phyloP scores from a whole-genome alignment of 2,329 filamentous ascomycete genomes.

The Grosmannia huntii region DNA sequence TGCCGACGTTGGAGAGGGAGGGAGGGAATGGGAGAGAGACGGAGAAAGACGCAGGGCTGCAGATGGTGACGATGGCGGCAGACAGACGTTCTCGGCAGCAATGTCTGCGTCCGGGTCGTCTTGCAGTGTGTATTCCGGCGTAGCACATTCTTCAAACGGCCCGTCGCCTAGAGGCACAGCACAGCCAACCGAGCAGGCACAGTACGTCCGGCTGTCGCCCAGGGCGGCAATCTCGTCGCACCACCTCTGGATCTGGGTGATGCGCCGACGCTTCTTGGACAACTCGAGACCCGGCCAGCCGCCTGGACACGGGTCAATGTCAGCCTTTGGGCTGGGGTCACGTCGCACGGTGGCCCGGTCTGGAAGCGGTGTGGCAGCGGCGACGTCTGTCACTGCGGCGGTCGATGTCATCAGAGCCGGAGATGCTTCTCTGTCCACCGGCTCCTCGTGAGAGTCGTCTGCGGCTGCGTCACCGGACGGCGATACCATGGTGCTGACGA shows the following conservation, averaged over 20 bases:
- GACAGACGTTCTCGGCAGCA: neutral
- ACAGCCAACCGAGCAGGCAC: conserved; percentile 17
- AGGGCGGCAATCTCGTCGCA: conserved; percentile 32
- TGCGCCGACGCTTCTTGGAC: conserved; percentile 12
- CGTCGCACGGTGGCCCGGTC: neutral
- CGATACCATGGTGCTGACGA: conserved; percentile 12
- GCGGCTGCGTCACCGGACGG: neutral
- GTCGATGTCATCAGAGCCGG: neutral
- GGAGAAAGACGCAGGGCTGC: neutral
- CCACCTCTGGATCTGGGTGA: conserved; percentile 34
- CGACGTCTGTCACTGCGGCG: neutral
- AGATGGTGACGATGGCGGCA: neutral
- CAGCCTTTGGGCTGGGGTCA: neutral
- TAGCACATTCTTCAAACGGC: neutral
- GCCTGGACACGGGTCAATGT: neutral
- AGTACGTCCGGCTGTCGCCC: conserved; percentile 13
- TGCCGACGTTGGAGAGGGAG: neutral
- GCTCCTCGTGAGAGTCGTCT: neutral
- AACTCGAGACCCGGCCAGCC: conserved; percentile 7
- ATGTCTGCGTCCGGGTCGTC: neutral
- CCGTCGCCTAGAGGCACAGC: neutral
- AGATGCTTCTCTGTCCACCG: too few species aligned
- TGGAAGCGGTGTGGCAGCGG: neutral
- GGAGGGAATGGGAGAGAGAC: neutral
- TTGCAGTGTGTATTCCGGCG: neutral